Percentiles rank a stretch among this genome's conserved stretches.
phyloP scores from a whole-genome alignment of 2,329 filamentous ascomycete genomes.

The Pyrenochaeta sp. region DNA sequence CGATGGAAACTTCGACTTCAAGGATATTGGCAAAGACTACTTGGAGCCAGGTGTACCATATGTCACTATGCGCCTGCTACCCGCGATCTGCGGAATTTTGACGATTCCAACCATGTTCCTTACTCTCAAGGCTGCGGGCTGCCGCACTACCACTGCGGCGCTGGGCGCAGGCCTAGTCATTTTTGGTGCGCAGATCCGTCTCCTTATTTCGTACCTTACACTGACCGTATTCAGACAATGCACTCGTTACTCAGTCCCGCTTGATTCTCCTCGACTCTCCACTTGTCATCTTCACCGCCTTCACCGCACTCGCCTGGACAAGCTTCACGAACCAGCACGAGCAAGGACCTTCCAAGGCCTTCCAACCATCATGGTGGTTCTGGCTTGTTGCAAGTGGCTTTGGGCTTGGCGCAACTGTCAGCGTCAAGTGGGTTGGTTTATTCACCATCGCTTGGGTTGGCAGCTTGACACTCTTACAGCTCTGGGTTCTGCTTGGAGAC shows the following conservation, averaged over 20 bases:
- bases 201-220: neutral
- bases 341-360: slow-evolving; percentile 86
- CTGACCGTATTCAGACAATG: slow-evolving; percentile 75
- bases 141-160: slow-evolving; percentile 82
- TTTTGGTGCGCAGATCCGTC: slow-evolving; percentile 70
- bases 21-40: slow-evolving; percentile 99
- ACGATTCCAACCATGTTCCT: slow-evolving; percentile 93
- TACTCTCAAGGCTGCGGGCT: slow-evolving; percentile 89
- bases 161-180: slow-evolving; percentile 88
- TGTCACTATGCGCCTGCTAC: slow-evolving; percentile 94
- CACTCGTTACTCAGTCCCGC: slow-evolving; percentile 91
- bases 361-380: slow-evolving; percentile 95
- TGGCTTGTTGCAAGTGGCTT: slow-evolving; percentile 90
- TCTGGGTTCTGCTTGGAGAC: slow-evolving; percentile 95
- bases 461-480: slow-evolving; percentile 84
- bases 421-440: slow-evolving; percentile 98
- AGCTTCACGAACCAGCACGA: slow-evolving; percentile 98
- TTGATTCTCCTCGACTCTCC: slow-evolving; percentile 96
- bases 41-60: slow-evolving; percentile 94
- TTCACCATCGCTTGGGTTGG: slow-evolving; percentile 99
- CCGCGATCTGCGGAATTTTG: slow-evolving; percentile 86
- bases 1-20: slow-evolving; percentile 96
- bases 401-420: slow-evolving; percentile 86
- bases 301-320: slow-evolving; percentile 88
- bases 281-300: slow-evolving; percentile 88